Evolutionary conservation across 169 alveolate genomes (phyloP).

Genomic region (Cryptosporidium andersoni): DNA sequence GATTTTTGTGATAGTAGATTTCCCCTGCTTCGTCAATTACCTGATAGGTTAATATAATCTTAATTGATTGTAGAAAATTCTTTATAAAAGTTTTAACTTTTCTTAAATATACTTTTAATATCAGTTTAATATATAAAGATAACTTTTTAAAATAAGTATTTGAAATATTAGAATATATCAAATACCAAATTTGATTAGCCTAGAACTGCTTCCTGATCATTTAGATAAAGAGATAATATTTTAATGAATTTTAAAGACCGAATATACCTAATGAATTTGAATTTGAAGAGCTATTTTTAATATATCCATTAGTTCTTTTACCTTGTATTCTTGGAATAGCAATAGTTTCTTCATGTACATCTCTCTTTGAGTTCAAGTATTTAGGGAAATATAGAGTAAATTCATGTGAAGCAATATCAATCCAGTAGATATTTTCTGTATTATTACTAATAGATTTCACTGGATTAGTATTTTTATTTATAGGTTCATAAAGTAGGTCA

Average conservation of each 20-base stretch:
- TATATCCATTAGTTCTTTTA: too few species aligned
- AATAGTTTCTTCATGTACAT: too few species aligned
- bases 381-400: background rate
- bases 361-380: too few species aligned
- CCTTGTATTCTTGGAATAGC: too few species aligned
- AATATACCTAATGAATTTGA: background rate
- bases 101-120: too few species aligned
- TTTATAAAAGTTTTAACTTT: too few species aligned
- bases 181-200: too few species aligned
- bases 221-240: background rate
- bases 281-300: background rate
- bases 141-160: too few species aligned
- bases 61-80: too few species aligned
- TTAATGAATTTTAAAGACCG: slow-evolving; percentile 37
- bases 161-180: too few species aligned
- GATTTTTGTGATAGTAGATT: slow-evolving; percentile 45
- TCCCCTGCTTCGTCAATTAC: slow-evolving; percentile 10
- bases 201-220: too few species aligned
- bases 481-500: slow-evolving; percentile 7
- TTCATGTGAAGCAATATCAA: slow-evolving; percentile 36
- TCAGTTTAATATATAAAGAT: too few species aligned
- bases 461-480: slow-evolving; percentile 11
- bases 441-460: background rate
- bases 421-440: slow-evolving; percentile 6
- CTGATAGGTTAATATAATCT: slow-evolving; percentile 9